Conservation (phyloP, 2,329 filamentous ascomycete genomes). For the Beauveria brongniartii region DNA sequence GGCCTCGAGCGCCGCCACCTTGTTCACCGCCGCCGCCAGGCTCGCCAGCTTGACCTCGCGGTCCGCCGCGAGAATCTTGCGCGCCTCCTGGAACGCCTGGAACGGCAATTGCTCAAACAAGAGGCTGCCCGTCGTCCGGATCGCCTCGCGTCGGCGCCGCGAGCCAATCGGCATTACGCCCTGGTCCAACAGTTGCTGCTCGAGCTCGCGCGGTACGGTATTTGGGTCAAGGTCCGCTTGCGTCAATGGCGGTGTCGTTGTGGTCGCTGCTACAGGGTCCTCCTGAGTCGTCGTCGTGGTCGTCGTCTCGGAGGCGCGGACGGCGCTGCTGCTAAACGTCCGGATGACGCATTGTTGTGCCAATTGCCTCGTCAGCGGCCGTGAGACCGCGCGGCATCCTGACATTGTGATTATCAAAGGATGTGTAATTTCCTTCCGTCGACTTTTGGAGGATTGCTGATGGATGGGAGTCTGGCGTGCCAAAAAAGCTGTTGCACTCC, state of each 20-base stretch:
- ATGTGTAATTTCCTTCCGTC: not conserved
- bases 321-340: conserved; percentile 27
- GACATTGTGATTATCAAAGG: conserved; percentile 38
- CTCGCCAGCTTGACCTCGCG: conserved; percentile 69
- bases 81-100: conserved; percentile 95
- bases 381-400: conserved; percentile 48
- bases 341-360: conserved; percentile 31
- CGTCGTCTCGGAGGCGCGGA: conserved; percentile 21
- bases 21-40: conserved; percentile 59
- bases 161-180: conserved; percentile 72
- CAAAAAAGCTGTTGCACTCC: conserved; percentile 22
- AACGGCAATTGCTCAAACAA: conserved; percentile 93
- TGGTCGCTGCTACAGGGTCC: conserved; percentile 8
- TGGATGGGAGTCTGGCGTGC: conserved; percentile 8
- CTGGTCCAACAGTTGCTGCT: conserved; percentile 60
- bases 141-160: conserved; percentile 68
- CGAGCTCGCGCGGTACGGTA: conserved; percentile 49
- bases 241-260: conserved; percentile 13
- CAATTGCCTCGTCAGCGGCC: conserved; percentile 48
- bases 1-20: conserved; percentile 60
- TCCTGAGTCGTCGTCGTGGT: not conserved
- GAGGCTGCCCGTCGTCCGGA: conserved; percentile 56
- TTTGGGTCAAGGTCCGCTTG: conserved; percentile 52
- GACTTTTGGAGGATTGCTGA: conserved; percentile 9
- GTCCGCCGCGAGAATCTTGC: conserved; percentile 72